phyloP scores from a whole-genome alignment of 192 early-diverging fungal genomes.

The Coemansia sp. region DNA sequence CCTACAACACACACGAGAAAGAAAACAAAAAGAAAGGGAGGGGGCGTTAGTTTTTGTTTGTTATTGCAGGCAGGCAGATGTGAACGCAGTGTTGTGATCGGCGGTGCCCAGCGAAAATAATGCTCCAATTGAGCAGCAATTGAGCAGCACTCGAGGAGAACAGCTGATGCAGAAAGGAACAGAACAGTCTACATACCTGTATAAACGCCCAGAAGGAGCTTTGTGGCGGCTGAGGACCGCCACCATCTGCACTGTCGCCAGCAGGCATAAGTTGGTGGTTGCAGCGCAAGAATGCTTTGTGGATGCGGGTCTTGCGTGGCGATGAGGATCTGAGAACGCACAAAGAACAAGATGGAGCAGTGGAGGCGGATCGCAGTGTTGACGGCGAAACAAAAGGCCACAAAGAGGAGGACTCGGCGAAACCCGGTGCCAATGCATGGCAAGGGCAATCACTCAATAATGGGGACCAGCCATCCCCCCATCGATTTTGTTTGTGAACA shows the following conservation, averaged over 20 bases:
- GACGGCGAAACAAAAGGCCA: neutral
- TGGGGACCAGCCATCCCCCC: slow-evolving; percentile 1
- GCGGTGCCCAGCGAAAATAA: neutral
- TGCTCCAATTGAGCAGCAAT: neutral
- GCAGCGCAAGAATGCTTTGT: neutral
- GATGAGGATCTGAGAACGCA: slow-evolving; percentile 4
- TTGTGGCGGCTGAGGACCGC: neutral
- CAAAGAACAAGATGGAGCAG: slow-evolving; percentile 1
- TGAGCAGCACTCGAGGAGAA: neutral
- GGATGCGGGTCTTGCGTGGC: neutral
- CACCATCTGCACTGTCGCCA: neutral
- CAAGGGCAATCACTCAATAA: slow-evolving; percentile 14
- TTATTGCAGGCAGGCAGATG: neutral
- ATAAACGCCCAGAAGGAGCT: slow-evolving; percentile 1
- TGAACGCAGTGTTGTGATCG: slow-evolving; percentile 10
- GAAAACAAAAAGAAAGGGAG: neutral
- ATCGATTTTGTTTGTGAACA: neutral
- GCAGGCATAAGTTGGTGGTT: neutral
- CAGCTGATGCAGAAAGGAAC: neutral
- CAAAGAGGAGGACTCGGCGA: slow-evolving; percentile 1
- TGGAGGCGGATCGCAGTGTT: neutral
- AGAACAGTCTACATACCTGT: neutral
- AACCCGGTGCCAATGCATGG: neutral
- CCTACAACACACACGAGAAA: slow-evolving; percentile 22
- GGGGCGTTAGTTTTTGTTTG: neutral